phyloP scores from a whole-genome alignment of 495 filamentous ascomycete genomes.

The Lasiosphaeria miniovina region DNA sequence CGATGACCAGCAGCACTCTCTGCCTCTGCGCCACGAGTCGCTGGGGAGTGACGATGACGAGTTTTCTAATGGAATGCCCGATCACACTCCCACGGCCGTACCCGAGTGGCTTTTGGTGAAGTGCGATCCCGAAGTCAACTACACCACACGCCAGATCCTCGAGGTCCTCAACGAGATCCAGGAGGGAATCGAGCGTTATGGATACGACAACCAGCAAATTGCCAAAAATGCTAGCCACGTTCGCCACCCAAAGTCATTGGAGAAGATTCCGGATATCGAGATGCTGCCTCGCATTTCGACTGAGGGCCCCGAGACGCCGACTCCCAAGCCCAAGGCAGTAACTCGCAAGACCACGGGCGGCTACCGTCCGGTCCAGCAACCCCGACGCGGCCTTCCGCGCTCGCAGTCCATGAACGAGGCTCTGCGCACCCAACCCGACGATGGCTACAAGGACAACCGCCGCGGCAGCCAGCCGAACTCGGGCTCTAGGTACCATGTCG shows the following conservation, averaged over 20 bases:
- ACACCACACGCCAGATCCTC: slow-evolving; percentile 36
- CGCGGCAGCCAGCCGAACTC: slow-evolving; percentile 29
- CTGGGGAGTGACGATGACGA: slow-evolving; percentile 4
- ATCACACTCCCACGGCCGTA: slow-evolving; percentile 34
- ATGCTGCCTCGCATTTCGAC: slow-evolving; percentile 56
- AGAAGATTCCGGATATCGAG: slow-evolving; percentile 62
- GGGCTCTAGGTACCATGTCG: slow-evolving; percentile 2
- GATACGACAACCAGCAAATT: too few species aligned
- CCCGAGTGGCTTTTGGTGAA: slow-evolving; percentile 41
- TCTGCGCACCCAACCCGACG: not conserved
- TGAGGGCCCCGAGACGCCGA: slow-evolving; percentile 16
- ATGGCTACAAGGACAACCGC: slow-evolving; percentile 10
- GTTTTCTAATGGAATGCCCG: slow-evolving; percentile 2
- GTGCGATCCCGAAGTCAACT: slow-evolving; percentile 27
- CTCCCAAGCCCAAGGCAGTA: slow-evolving; percentile 5
- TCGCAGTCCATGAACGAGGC: slow-evolving; percentile 32
- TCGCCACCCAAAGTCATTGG: slow-evolving; percentile 7
- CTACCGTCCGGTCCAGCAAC: slow-evolving; percentile 41
- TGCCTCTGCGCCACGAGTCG: too few species aligned
- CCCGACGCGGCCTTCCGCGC: slow-evolving; percentile 31
- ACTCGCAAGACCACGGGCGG: slow-evolving; percentile 14
- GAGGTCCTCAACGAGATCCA: slow-evolving; percentile 36
- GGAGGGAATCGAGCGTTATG: slow-evolving; percentile 27
- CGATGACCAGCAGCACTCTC: slow-evolving; percentile 22
- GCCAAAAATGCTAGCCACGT: too few species aligned